Base-by-base conservation (phyloP, 2,329 filamentous ascomycete genomes). In the Colletotrichum simmondsii region DNA sequence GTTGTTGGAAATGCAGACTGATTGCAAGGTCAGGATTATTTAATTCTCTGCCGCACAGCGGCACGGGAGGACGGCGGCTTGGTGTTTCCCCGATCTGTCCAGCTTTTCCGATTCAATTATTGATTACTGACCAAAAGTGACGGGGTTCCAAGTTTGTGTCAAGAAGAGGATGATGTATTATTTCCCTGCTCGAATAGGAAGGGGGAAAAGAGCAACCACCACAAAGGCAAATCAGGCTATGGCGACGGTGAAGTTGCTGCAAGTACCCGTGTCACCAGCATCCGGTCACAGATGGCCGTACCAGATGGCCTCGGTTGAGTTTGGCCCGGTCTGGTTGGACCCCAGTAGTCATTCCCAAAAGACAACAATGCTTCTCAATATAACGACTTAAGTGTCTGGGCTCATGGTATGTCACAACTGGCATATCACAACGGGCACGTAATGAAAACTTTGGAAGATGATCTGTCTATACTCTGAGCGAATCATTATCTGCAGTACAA, bases 381-480 rank as follows among this genome's bases (percentile, higher is more conserved):
- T 19, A 5, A 1, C 6, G 37, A 16, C 14, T 16, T 37, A 6
- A 5, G 12, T 37, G 5, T 5, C 12, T 16, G 14, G 12, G 35
- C 35, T 37, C 14, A 42, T 6, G 37, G 5, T 16, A 61, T 28
- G 19, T 8, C 22, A 49, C 16, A 56, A 19, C 5, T 16, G 22
- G 28, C 28, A 46, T 3, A 8, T 46, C 42, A 19, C 16, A 19
- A 30, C 2, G 22, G n/a, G 37, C 26, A 42, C 14, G 8, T 46
- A 5, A 7, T 28, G 37, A 46, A 16, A 10, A 11, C 11, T 67
- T 62, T 62, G 12, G 28, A 32, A 49, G n/a, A 32, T 63, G 32
- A 53, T 61, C 26, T 60, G 61, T 71, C 62, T 66, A 71, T 66
- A 60, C 46, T 60, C 32, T 71, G 62, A 59, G 22, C 53, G 37